phyloP scores from a whole-genome alignment of 805 yeast genomes.

The Cyberlindnera mrakii region DNA sequence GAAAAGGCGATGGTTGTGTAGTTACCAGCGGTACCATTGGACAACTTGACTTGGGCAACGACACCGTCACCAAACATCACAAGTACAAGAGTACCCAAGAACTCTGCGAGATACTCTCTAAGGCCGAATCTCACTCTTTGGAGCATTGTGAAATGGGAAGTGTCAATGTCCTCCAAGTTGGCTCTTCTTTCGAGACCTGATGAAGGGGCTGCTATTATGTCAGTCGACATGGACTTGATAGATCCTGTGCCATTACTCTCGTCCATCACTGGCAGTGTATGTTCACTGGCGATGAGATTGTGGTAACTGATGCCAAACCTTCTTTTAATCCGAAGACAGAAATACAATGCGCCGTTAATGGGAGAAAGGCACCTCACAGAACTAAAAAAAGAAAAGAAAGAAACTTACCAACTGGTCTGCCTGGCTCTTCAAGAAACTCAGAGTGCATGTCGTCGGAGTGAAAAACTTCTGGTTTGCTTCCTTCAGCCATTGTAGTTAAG shows the following conservation, averaged over 20 bases:
- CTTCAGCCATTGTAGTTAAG: slow-evolving; percentile 17
- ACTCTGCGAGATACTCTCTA: slow-evolving; percentile 47
- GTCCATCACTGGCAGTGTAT: too few relatives aligned
- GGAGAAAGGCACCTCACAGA: not conserved
- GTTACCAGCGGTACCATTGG: slow-evolving; percentile 33
- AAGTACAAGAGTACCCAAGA: slow-evolving; percentile 42
- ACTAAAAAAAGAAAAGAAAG: not conserved
- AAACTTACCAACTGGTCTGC: slow-evolving; percentile 24
- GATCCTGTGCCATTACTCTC: too few relatives aligned
- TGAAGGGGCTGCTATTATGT: slow-evolving; percentile 18
- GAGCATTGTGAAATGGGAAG: slow-evolving; percentile 15
- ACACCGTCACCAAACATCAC: slow-evolving; percentile 43
- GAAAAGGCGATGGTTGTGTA: slow-evolving; percentile 37
- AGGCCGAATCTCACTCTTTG: slow-evolving; percentile 24
- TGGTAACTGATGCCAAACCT: too few relatives aligned
- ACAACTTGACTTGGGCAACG: slow-evolving; percentile 37
- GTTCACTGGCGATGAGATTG: too few relatives aligned
- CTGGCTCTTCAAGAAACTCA: slow-evolving; percentile 22
- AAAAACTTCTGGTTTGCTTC: slow-evolving; percentile 25
- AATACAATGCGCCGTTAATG: not conserved
- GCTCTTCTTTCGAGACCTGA: slow-evolving; percentile 25
- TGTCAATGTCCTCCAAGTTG: slow-evolving; percentile 9
- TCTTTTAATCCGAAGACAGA: not conserved
- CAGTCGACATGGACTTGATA: slow-evolving; percentile 4
- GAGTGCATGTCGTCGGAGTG: slow-evolving; percentile 26